phyloP scores from a whole-genome alignment of 495 filamentous ascomycete genomes.

The Penicillium flavigenum region DNA sequence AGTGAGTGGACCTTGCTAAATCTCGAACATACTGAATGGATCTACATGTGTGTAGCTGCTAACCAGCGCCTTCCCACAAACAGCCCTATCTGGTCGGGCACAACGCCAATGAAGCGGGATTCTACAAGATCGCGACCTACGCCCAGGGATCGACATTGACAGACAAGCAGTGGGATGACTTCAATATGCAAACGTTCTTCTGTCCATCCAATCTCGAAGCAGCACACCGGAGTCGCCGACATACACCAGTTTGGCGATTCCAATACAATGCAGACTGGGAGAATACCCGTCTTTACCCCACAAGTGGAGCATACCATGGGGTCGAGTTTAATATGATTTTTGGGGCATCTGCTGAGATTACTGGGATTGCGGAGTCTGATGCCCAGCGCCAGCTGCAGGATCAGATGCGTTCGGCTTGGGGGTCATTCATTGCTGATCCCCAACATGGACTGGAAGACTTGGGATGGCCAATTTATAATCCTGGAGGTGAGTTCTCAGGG shows the following conservation, averaged over 20 bases:
- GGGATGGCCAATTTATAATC: slow-evolving; percentile 42
- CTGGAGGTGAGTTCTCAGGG: slow-evolving; percentile 17
- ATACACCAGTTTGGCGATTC: slow-evolving; percentile 50
- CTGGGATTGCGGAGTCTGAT: slow-evolving; percentile 30
- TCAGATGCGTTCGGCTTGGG: slow-evolving; percentile 48
- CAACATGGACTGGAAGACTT: slow-evolving; percentile 37
- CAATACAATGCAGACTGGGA: slow-evolving; percentile 52
- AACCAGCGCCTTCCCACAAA: neutral
- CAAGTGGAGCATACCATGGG: slow-evolving; percentile 49
- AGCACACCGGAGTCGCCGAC: slow-evolving; percentile 27
- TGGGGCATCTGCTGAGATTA: slow-evolving; percentile 39
- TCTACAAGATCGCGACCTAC: slow-evolving; percentile 38
- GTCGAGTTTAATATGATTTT: slow-evolving; percentile 51
- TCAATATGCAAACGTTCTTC: slow-evolving; percentile 46
- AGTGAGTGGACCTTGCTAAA: slow-evolving; percentile 14
- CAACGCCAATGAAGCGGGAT: slow-evolving; percentile 48
- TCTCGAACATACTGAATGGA: neutral
- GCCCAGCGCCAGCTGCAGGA: slow-evolving; percentile 31
- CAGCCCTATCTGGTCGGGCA: slow-evolving; percentile 47
- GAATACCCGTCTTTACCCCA: slow-evolving; percentile 44
- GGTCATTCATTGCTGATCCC: slow-evolving; percentile 51
- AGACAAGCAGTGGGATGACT: slow-evolving; percentile 35
- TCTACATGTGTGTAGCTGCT: neutral
- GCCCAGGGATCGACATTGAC: slow-evolving; percentile 23
- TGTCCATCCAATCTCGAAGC: slow-evolving; percentile 42